phyloP scores from a whole-genome alignment of 2,329 filamentous ascomycete species.

The Aschersonia sp. region DNA sequence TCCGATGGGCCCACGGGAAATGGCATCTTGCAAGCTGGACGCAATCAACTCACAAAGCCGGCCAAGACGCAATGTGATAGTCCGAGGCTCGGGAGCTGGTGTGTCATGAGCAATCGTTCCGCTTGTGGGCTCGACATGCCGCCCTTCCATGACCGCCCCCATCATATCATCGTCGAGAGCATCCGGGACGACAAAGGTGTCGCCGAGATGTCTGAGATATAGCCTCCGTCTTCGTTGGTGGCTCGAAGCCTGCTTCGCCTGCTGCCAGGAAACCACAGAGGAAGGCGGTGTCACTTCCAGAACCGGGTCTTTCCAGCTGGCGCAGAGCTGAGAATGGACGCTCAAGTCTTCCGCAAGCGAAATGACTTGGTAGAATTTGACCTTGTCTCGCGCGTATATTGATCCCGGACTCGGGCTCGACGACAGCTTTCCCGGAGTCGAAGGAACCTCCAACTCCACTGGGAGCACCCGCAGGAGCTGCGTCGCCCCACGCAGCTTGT shows the following conservation, averaged over 20 bases:
- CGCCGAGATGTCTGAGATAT: slow-evolving; percentile 14
- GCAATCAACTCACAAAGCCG: slow-evolving; percentile 9
- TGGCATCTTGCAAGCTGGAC: slow-evolving; percentile 6
- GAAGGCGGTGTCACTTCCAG: slow-evolving; percentile 14
- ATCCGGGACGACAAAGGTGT: slow-evolving; percentile 23
- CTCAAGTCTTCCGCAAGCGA: slow-evolving; percentile 26
- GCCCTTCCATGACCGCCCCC: slow-evolving; percentile 4
- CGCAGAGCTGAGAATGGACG: slow-evolving; percentile 24
- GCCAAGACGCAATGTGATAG: slow-evolving; percentile 10
- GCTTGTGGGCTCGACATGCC: neutral
- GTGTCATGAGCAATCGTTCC: neutral
- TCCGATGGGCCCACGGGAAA: slow-evolving; percentile 7
- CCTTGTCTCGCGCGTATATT: slow-evolving; percentile 16
- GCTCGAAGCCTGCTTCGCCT: slow-evolving; percentile 9
- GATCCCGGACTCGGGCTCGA: slow-evolving; percentile 10
- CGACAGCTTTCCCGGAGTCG: neutral
- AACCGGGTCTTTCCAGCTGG: slow-evolving; percentile 10
- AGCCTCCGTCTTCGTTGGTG: slow-evolving; percentile 14
- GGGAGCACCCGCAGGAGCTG: slow-evolving; percentile 15
- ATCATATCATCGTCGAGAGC: slow-evolving; percentile 14
- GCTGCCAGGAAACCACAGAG: slow-evolving; percentile 12
- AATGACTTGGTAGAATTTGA: slow-evolving; percentile 32
- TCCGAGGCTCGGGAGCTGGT: neutral
- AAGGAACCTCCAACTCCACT: slow-evolving; percentile 7
- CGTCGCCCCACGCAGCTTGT: slow-evolving; percentile 4